phyloP scores from a whole-genome alignment of 257 asterid genomes.

The Salvia hispanica region DNA sequence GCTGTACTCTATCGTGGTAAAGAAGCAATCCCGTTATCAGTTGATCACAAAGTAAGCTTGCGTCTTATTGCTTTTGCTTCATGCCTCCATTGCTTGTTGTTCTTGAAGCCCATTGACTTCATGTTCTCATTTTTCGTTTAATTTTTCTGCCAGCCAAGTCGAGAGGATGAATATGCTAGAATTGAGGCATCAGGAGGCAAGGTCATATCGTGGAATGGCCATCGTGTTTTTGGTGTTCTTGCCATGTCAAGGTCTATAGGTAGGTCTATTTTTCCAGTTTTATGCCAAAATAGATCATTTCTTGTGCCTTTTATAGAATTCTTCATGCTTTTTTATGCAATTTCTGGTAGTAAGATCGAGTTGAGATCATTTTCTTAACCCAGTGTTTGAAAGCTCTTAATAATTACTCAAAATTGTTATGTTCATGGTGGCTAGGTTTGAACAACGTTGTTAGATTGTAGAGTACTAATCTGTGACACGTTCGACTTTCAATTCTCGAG shows the following conservation, averaged over 20 bases:
- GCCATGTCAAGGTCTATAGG: conserved; percentile 97
- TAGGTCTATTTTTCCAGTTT: conserved; percentile 34
- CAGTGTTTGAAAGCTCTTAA: background rate
- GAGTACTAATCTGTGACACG: background rate
- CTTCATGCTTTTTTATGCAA: background rate
- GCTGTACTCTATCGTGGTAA: conserved; percentile 91
- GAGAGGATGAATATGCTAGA: conserved; percentile 85
- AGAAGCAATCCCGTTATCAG: conserved; percentile 71
- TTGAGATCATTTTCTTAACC: background rate
- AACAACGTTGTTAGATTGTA: background rate
- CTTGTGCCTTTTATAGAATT: background rate
- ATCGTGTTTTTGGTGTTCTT: conserved; percentile 87
- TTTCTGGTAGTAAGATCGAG: background rate
- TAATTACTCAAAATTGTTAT: background rate
- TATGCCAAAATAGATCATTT: background rate
- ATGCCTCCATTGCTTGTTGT: background rate
- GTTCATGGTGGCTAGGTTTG: background rate
- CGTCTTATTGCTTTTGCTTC: background rate
- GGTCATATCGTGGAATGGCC: conserved; percentile 92
- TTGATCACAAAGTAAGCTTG: conserved; percentile 73
- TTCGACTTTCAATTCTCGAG: background rate
- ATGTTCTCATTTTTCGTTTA: conserved; percentile 11
- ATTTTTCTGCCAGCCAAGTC: conserved; percentile 54
- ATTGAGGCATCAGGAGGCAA: conserved; percentile 92
- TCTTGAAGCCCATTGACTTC: background rate